These are phyloP conservation scores for Hypomyces rosellus DNA, from an alignment of 2,329 filamentous ascomycete species.

Conservation along the genomic window DNA sequence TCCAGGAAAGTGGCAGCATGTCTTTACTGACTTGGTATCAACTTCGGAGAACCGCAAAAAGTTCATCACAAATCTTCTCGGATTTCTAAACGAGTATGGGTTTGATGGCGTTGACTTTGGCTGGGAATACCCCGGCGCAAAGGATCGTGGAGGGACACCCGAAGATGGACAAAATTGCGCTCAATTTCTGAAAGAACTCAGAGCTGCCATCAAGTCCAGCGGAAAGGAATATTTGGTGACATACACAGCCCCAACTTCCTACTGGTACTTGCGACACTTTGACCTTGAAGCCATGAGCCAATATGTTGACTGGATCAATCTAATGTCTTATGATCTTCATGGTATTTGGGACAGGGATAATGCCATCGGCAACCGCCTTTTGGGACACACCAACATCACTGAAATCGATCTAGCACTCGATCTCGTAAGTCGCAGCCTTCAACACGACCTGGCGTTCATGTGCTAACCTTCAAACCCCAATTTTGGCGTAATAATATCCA, in stretches of 20 bases:
- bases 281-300: slow-evolving; percentile 15
- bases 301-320: slow-evolving; percentile 7
- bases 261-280: slow-evolving; percentile 26
- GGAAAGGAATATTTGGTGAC: slow-evolving; percentile 15
- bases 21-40: no score
- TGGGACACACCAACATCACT: slow-evolving; percentile 3
- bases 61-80: no score
- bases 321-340: slow-evolving; percentile 8
- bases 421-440: background rate
- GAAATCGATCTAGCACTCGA: slow-evolving; percentile 5
- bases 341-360: slow-evolving; percentile 5
- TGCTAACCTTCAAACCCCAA: background rate
- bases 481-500: slow-evolving; percentile 2
- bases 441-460: no score
- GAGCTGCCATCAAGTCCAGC: slow-evolving; percentile 5
- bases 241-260: slow-evolving; percentile 20
- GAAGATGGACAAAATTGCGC: slow-evolving; percentile 19
- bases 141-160: slow-evolving; percentile 16
- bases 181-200: slow-evolving; percentile 17
- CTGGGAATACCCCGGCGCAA: slow-evolving; percentile 22
- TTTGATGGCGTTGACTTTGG: slow-evolving; percentile 24
- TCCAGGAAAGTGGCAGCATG: no score
- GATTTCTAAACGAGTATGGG: slow-evolving; percentile 10
- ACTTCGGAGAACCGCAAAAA: no score
- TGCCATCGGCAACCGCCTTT: slow-evolving; percentile 1